Base-by-base conservation (phyloP, 176 grass and related monocot genomes). In the Pontederia paniculata region DNA sequence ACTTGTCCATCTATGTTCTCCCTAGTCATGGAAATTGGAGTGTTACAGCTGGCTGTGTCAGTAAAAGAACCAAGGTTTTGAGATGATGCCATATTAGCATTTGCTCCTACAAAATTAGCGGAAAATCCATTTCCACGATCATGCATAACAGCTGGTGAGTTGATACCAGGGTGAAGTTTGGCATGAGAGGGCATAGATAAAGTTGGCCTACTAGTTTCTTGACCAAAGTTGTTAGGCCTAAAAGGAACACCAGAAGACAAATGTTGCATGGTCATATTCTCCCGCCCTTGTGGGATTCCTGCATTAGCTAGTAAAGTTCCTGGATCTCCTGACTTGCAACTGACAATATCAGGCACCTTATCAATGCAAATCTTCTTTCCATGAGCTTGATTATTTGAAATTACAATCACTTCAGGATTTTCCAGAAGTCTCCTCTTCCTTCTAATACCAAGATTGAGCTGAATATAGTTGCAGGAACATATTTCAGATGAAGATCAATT, bases 381-480 rank as follows among this genome's bases (percentile, higher is more conserved):
- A 63, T 76, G 74, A 81, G 71, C 78, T 71, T 77, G 84, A 74
- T 97, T 81, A 74, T 76, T 77, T 46, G 77, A 84, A 57, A 75
- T 81, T 18, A 91, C 60, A 66, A 81, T 66, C 58, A 88, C 73
- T 74, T 84, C 80, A 77, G 87, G 55, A 78, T 67, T 77, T 72
- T 90, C 71, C 49, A 70, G 76, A 66, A 77, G 42, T 74, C 78
- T 78, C 79, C 73, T 98, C 83, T 88, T 98, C 58, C 70, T 84
- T 66, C 87, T 80, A 70, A 91, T 68, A 75, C 86, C 77, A 78
- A 98, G 77, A 79, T 79, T 78, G 50, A 91, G 79, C 93, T 98
- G 72, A 54, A 83, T 28, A 76, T 42, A 42, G 17, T 10, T 14
- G 42, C 2, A 5, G 28, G 28, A 37, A 59, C 2, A 62, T 45